Evolutionary conservation across 768 basidiomycete species (phyloP).

Genomic region (Rubroboletus pulcherrimus): DNA sequence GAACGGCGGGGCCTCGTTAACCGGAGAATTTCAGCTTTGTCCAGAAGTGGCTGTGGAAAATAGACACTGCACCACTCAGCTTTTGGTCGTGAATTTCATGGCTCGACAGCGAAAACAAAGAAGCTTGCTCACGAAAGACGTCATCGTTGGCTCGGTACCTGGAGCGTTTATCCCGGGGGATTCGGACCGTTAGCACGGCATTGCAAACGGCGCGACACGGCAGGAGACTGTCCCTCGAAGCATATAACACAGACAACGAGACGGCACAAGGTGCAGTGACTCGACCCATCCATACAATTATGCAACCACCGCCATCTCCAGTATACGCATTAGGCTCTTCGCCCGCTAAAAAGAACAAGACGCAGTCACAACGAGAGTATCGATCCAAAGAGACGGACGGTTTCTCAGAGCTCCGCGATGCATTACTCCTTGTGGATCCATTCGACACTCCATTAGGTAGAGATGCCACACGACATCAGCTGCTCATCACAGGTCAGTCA

Average conservation of each 20-base stretch:
- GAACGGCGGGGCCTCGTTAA: not conserved
- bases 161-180: not conserved
- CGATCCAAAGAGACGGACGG: conserved; percentile 30
- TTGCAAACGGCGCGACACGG: conserved; percentile 1
- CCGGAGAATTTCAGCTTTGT: not conserved
- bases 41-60: not conserved
- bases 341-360: conserved; percentile 19
- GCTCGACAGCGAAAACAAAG: not conserved
- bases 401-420: conserved; percentile 28
- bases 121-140: not conserved
- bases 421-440: conserved; percentile 24
- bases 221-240: not conserved
- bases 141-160: not conserved
- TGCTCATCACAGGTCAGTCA: conserved; percentile 23
- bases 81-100: not conserved
- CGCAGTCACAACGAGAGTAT: conserved; percentile 28
- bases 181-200: not conserved
- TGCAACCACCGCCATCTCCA: conserved; percentile 16
- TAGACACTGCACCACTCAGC: not conserved
- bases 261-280: not conserved
- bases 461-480: conserved; percentile 29
- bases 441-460: conserved; percentile 22
- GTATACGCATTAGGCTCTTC: conserved; percentile 1
- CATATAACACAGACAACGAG: conserved; percentile 16
- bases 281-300: conserved; percentile 10